These are phyloP conservation scores for Fusarium burgessii DNA, from an alignment of 2,329 filamentous ascomycete species.

Conservation along the genomic window DNA sequence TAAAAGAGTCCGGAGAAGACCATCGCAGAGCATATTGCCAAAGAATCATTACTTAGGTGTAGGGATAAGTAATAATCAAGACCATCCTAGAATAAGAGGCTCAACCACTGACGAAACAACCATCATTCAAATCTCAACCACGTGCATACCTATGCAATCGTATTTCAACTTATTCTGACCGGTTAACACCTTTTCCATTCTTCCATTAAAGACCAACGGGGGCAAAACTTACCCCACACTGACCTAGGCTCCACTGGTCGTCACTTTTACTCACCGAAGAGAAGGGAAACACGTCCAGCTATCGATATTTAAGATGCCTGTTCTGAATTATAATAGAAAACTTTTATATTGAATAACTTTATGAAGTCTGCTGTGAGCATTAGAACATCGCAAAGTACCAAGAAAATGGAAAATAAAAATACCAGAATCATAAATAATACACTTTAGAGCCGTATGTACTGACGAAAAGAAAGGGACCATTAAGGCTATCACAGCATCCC, in stretches of 20 bases:
- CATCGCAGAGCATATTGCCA: not conserved
- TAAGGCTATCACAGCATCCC: slow-evolving; percentile 36
- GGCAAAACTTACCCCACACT: not conserved
- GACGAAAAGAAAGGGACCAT: slow-evolving; percentile 25
- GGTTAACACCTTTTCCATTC: not conserved
- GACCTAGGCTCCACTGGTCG: not conserved
- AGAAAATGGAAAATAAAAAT: too few relatives aligned
- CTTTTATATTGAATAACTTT: too few relatives aligned
- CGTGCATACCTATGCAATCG: not conserved
- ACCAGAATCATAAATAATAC: not conserved
- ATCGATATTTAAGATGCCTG: too few relatives aligned
- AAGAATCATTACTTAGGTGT: not conserved
- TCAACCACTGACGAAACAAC: not conserved
- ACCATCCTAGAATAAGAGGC: not conserved
- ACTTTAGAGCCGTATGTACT: not conserved
- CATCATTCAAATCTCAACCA: not conserved
- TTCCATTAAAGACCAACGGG: not conserved
- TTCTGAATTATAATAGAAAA: too few relatives aligned
- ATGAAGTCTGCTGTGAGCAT: too few relatives aligned
- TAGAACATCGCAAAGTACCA: too few relatives aligned
- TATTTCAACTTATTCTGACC: not conserved
- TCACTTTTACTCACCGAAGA: too few relatives aligned
- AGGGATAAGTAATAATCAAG: too few relatives aligned
- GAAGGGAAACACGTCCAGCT: too few relatives aligned
- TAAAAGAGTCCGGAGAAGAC: not conserved